A percentile compares a stretch with the other conserved stretches of the same genome.
phyloP scores from a whole-genome alignment of 108 stramenopile genomes.

The Chaetoceros tenuissimus region DNA sequence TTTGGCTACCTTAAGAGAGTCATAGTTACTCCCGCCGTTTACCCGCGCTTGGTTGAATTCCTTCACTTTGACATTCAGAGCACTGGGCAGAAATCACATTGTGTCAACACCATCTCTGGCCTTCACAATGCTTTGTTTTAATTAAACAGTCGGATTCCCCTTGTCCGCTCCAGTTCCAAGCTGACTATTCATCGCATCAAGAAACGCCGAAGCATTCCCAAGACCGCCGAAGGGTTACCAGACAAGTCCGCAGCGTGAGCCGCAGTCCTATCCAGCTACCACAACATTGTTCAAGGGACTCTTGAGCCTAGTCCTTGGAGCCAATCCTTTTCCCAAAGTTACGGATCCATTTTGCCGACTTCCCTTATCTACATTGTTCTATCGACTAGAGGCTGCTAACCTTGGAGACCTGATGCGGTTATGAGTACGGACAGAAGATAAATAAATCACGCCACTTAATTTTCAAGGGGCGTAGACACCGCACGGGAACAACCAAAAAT shows the following conservation, averaged over 20 bases:
- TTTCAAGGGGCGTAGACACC: slow-evolving; percentile 87
- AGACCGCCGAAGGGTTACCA: slow-evolving; percentile 42
- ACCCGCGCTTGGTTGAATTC: slow-evolving; percentile 84
- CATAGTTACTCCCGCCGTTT: slow-evolving; percentile 92
- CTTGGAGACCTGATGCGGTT: slow-evolving; percentile 98
- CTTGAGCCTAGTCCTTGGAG: slow-evolving; percentile 78
- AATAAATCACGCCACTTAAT: slow-evolving; percentile 81
- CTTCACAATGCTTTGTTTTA: slow-evolving; percentile 86
- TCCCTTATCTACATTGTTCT: slow-evolving; percentile 94
- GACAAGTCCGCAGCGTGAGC: slow-evolving; percentile 52
- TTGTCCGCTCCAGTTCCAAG: slow-evolving; percentile 84
- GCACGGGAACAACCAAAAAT: slow-evolving; percentile 79
- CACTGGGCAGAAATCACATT: slow-evolving; percentile 86
- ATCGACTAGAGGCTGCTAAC: slow-evolving; percentile 93
- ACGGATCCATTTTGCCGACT: slow-evolving; percentile 84
- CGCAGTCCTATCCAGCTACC: slow-evolving; percentile 63
- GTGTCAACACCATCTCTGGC: slow-evolving; percentile 82
- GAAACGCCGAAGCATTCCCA: slow-evolving; percentile 48
- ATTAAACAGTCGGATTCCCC: slow-evolving; percentile 88
- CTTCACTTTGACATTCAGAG: slow-evolving; percentile 88
- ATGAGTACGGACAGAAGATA: slow-evolving; percentile 85
- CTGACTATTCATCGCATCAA: slow-evolving; percentile 75
- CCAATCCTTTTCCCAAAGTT: slow-evolving; percentile 87
- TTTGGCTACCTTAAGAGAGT: slow-evolving; percentile 96
- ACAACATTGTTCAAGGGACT: slow-evolving; percentile 47